Percentiles rank a stretch among this genome's conserved stretches.
These are phyloP conservation scores for Lipomyces mesembrius DNA, from an alignment of 805 yeast genomes.

Conservation along the genomic window DNA sequence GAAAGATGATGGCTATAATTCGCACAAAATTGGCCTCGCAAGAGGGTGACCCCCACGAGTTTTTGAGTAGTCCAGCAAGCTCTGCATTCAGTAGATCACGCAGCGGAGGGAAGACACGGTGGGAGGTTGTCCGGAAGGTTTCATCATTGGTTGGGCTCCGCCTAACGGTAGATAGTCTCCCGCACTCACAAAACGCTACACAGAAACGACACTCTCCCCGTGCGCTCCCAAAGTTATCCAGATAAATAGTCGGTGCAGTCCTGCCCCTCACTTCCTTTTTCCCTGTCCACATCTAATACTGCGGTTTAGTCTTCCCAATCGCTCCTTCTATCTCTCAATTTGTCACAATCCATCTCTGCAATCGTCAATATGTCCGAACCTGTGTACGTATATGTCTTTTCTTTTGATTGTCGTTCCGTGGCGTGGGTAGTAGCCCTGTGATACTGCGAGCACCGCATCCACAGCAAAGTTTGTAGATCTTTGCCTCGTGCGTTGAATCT, in stretches of 20 bases:
- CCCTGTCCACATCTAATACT: background rate
- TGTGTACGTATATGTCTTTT: slow-evolving; percentile 26
- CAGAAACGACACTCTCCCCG: background rate
- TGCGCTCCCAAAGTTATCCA: background rate
- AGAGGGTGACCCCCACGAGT: background rate
- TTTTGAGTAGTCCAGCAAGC: too few species aligned
- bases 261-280: slow-evolving; percentile 21
- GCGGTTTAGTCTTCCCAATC: background rate
- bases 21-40: background rate
- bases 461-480: background rate
- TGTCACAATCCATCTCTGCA: slow-evolving; percentile 4
- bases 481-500: background rate
- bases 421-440: background rate
- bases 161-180: slow-evolving; percentile 3
- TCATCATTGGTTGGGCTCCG: slow-evolving; percentile 3
- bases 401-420: slow-evolving; percentile 10
- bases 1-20: background rate
- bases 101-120: background rate
- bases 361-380: slow-evolving; percentile 33
- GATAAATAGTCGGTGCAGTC: slow-evolving; percentile 29
- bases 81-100: too few species aligned
- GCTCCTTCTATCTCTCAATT: slow-evolving; percentile 8
- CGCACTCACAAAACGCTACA: background rate
- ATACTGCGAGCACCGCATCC: background rate
- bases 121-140: slow-evolving; percentile 4